Conservation (phyloP, 2,329 filamentous ascomycete species). For the Alternaria sp. region DNA sequence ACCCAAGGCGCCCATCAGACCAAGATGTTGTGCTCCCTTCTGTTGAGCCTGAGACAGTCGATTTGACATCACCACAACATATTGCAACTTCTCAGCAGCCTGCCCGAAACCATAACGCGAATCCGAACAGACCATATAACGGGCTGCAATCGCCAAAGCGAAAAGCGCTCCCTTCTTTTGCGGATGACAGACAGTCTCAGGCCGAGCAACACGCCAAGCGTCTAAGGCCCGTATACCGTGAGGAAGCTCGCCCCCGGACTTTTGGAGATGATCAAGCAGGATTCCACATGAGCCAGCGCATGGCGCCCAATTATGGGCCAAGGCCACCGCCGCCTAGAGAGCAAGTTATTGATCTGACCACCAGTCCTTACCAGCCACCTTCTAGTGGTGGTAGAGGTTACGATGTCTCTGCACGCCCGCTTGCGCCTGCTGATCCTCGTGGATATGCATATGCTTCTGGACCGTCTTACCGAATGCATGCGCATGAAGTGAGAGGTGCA, state of each 20-base stretch:
- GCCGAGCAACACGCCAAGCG: slow-evolving; percentile 18
- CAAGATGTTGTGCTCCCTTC: slow-evolving; percentile 44
- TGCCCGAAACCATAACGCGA: slow-evolving; percentile 9
- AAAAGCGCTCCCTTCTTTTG: slow-evolving; percentile 17
- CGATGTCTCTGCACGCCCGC: slow-evolving; percentile 6
- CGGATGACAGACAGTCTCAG: slow-evolving; percentile 11
- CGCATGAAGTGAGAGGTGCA: slow-evolving; percentile 23
- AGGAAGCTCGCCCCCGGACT: slow-evolving; percentile 6
- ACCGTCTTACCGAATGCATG: slow-evolving; percentile 16
- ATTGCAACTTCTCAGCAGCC: slow-evolving; percentile 4
- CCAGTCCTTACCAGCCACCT: slow-evolving; percentile 25
- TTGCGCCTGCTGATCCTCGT: slow-evolving; percentile 10
- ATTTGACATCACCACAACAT: slow-evolving; percentile 24
- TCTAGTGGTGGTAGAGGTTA: slow-evolving; percentile 8
- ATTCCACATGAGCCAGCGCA: slow-evolving; percentile 5
- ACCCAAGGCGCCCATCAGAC: slow-evolving; percentile 33
- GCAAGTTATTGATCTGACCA: slow-evolving; percentile 33
- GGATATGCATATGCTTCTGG: slow-evolving; percentile 19
- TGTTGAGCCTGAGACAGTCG: slow-evolving; percentile 38
- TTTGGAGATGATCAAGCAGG: slow-evolving; percentile 1
- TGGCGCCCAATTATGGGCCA: slow-evolving; percentile 15
- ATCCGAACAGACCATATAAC: slow-evolving; percentile 7
- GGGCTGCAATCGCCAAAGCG: slow-evolving; percentile 25
- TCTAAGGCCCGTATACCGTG: slow-evolving; percentile 18
- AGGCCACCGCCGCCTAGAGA: slow-evolving; percentile 17